A percentile compares a stretch with the other conserved stretches of the same genome.
Conservation (phyloP, 352 stramenopile genomes). For the Phytophthora constricta region DNA sequence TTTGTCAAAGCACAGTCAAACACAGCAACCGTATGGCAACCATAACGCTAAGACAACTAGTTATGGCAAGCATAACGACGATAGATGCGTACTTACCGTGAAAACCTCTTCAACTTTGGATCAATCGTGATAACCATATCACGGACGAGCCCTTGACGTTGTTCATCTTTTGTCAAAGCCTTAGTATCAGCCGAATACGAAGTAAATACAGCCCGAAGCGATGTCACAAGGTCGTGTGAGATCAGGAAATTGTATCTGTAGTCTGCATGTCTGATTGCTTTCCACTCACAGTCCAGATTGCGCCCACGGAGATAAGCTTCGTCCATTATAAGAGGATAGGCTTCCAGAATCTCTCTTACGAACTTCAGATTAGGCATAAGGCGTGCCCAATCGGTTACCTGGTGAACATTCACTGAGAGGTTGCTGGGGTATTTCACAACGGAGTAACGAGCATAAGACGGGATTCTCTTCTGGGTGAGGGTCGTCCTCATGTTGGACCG, state of each 20-base stretch:
- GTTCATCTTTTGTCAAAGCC: not conserved
- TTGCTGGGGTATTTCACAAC: constrained; percentile 15
- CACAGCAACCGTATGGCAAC: constrained; percentile 9
- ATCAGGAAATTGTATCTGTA: constrained; percentile 3
- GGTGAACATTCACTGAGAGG: constrained; percentile 7
- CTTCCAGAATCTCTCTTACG: constrained; percentile 16
- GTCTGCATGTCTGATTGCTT: not conserved
- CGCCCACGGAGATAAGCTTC: constrained; percentile 7
- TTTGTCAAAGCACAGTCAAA: not conserved
- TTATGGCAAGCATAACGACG: not conserved
- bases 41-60: too few species aligned
- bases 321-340: constrained; percentile 15
- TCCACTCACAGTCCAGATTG: constrained; percentile 9
- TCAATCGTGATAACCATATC: not conserved
- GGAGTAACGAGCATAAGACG: not conserved
- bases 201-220: not conserved
- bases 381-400: constrained; percentile 1
- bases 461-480: constrained; percentile 8
- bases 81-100: not conserved
- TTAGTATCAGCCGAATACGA: not conserved
- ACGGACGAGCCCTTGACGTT: not conserved
- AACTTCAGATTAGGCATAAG: constrained; percentile 12
- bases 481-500: not conserved
- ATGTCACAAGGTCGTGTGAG: not conserved
- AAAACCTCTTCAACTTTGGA: not conserved